Base-by-base conservation (phyloP, 73 alveolate genomes). In the Breviolum minutum region DNA sequence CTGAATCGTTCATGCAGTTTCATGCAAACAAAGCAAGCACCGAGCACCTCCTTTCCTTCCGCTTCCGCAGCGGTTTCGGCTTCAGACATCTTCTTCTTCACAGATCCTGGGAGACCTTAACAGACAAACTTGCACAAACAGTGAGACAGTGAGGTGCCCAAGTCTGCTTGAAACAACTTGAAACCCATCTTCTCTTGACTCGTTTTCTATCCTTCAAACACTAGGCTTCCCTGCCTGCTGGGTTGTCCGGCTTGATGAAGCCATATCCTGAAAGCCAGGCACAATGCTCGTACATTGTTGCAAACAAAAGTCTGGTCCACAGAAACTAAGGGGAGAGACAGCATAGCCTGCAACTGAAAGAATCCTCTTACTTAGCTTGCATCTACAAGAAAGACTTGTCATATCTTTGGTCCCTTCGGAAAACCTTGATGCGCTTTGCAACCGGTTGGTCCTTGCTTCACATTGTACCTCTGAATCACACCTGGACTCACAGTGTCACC, bases 241-340 rank as follows among this genome's bases (percentile, higher is more conserved):
- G 62, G 30, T 86, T 86, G 94, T 86, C 94, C 1, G 94, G 94
- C 94, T 63, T 86, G 94, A 86, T 22, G 94, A 86, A 86, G 32
- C 94, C 94, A 62, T 63, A 86, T 61, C 94, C 94, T 86, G 76
- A 27, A 26, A 40, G 5, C 54, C 54, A 40, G 54, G 3, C 0
- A 0, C 3, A 40, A 40, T 40, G 54, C 54, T 40, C 54, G 54
- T 40, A 40, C 54, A 40, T 40, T 40, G 54, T 40, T 40, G 54
- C 54, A 40, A 40, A 40, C 54, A 40, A 2, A 40, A 40, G 54
- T 40, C 54, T 40, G 54, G 54, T 40, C 54, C 54, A 40, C 54
- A 40, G 54, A 40, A 40, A 40, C 3, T 3, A 40, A 40, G 54
- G 54, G 54, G 3, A 40, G 54, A 40, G 54, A 3, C 5, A 40